Evolutionary conservation across 345 rosid species (phyloP), one percentile per base, ranked within the genome.

Genomic region (Clausena lansium): DNA sequence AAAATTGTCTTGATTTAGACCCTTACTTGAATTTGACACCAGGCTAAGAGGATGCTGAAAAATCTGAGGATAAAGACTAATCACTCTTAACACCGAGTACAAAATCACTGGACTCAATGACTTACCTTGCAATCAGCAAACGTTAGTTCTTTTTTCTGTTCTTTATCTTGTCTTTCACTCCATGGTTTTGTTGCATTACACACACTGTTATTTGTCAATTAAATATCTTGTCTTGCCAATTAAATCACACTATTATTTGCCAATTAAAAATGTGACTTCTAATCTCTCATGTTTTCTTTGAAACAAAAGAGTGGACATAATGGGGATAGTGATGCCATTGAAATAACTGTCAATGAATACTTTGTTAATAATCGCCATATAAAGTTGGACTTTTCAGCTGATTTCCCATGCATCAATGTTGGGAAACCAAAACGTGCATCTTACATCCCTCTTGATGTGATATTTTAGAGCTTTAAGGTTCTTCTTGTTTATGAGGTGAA

Each of bases 371-470:
- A 73, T 47, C 81, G 71, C 15, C 28, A n/a, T 2, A 78, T 74
- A 36, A 2, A 15, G 6, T 74, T 78, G 62, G 33, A 5, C 0
- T 68, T 74, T 73, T 88, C 87, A 17, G 85, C 60, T 50, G 76
- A 87, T 71, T 58, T 85, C 24, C 98, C 94, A 0, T 93, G 98
- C 77, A 81, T 93, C 70, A 91, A 93, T 80, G 92, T 93, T 70
- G 94, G 98, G 76, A 93, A 91, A 76, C 91, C 98, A 28, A 93
- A 91, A 77, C 84, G 92, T 11, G 92, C 94, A 11, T 86, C 92
- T 47, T 91, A 80, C 71, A 78, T 91, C 73, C 98, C 91, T 28
- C 41, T 88, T 2, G 90, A 88, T 92, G 89, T 87, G 33, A 61
- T 32, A 27, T 30, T 28, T 30, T 17, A 20, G 13, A 11, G 9